Conservation (phyloP, 2,329 filamentous ascomycete species). For the Ceratocystiopsis sp. region DNA sequence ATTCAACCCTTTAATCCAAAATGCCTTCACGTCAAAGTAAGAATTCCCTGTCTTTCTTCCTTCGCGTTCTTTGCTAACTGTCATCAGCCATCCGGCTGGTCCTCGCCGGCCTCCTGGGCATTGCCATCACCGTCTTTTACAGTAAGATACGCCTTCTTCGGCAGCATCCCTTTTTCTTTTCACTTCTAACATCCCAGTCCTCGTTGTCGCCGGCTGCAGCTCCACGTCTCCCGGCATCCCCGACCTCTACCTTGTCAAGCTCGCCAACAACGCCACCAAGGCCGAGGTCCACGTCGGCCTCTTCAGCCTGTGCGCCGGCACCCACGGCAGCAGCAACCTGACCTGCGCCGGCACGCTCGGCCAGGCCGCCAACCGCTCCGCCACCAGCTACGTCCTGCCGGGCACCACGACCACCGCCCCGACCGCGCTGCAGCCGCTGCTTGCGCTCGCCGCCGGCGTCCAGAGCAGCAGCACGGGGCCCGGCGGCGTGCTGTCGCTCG, state of each 20-base stretch:
- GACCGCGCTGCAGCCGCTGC: constrained; percentile 5
- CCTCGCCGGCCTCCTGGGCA: constrained; percentile 2
- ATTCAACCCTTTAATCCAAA: neutral
- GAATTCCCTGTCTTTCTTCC: neutral
- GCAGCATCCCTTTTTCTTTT: neutral
- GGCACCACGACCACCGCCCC: constrained; percentile 5
- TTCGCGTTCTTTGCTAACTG: neutral
- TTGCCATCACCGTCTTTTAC: constrained; percentile 4
- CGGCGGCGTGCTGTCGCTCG: constrained; percentile 5
- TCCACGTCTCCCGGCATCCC: constrained; percentile 11
- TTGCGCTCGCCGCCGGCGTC: constrained; percentile 5
- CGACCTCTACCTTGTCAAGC: constrained; percentile 9
- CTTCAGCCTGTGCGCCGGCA: constrained; percentile 9
- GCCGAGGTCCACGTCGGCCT: constrained; percentile 10
- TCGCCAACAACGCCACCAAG: constrained; percentile 7
- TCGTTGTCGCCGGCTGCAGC: constrained; percentile 10
- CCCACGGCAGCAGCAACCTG: constrained; percentile 3
- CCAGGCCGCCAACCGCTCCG: neutral
- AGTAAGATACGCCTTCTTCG: neutral
- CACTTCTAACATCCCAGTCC: constrained; percentile 2
- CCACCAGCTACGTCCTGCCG: constrained; percentile 4
- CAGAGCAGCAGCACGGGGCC: constrained; percentile 7
- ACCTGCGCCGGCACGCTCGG: constrained; percentile 8
- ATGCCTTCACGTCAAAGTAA: constrained; percentile 1
- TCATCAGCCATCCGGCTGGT: constrained; percentile 1